Percentiles rank a stretch among this genome's conserved stretches.
Conservation (phyloP, 148 eudicot species). For the Cornus kousa region DNA sequence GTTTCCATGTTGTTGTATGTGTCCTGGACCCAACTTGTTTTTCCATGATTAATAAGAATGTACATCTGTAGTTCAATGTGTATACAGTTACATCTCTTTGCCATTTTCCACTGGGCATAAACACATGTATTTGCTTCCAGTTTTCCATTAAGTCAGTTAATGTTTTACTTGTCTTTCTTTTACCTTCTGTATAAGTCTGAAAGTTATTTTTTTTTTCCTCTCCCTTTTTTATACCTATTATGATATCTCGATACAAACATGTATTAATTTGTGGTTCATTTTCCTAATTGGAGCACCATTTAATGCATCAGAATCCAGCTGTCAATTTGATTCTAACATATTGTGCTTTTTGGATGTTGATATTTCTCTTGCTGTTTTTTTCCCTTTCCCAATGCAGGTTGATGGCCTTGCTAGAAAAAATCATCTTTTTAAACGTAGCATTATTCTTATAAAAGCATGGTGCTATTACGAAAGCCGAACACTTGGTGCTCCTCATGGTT, state of each 20-base stretch:
- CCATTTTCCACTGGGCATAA: not conserved
- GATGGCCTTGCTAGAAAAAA: conserved; percentile 55
- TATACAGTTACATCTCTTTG: not conserved
- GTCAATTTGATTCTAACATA: not conserved
- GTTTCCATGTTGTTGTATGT: not conserved
- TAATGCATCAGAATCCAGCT: not conserved
- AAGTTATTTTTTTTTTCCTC: not conserved
- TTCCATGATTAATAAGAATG: not conserved
- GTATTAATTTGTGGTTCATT: not conserved
- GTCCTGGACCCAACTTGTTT: not conserved
- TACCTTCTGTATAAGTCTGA: no score
- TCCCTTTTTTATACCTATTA: not conserved
- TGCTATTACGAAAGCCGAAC: conserved; percentile 74
- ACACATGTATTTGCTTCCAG: not conserved
- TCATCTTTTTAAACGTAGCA: conserved; percentile 62
- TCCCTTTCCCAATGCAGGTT: conserved; percentile 27
- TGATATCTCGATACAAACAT: not conserved
- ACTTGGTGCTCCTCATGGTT: conserved; percentile 69
- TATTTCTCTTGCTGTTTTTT: not conserved
- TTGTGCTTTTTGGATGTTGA: not conserved
- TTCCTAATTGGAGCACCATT: not conserved
- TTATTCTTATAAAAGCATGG: conserved; percentile 63
- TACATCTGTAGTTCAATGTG: not conserved
- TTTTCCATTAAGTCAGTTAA: not conserved
- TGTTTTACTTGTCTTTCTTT: not conserved